A percentile compares a stretch with the other conserved stretches of the same genome.
These are phyloP conservation scores for Parasarocladium wereldwijsianum DNA, from an alignment of 2,329 filamentous ascomycete genomes.

Conservation along the genomic window DNA sequence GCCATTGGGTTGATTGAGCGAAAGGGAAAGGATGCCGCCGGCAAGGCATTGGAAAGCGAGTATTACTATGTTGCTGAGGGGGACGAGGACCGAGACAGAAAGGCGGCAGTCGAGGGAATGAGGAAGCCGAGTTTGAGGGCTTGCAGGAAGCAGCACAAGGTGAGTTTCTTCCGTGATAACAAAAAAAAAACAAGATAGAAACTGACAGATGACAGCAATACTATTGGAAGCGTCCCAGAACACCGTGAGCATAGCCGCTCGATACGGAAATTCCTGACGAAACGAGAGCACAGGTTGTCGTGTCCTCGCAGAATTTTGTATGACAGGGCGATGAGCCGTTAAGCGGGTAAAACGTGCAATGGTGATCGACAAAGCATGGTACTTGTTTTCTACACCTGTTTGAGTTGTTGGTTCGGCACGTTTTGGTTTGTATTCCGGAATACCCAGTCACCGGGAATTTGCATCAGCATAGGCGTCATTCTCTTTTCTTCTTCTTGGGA, in stretches of 20 bases:
- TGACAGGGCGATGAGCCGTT: too few species aligned
- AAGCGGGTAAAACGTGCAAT: too few species aligned
- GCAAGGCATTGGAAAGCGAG: conserved; percentile 85
- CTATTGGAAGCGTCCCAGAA: conserved; percentile 51
- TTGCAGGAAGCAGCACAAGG: conserved; percentile 95
- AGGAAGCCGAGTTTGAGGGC: conserved; percentile 78
- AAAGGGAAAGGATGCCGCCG: conserved; percentile 90
- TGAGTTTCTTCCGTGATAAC: conserved; percentile 30
- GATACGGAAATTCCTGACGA: background rate
- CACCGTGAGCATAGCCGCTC: conserved; percentile 25
- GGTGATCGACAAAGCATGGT: too few species aligned
- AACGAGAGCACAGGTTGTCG: background rate
- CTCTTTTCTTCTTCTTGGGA: background rate
- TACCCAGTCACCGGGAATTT: background rate
- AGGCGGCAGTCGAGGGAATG: conserved; percentile 68
- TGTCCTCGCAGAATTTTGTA: background rate
- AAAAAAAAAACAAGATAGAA: conserved; percentile 6
- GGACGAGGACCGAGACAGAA: conserved; percentile 64
- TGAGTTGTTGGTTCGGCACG: background rate
- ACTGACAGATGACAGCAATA: conserved; percentile 38
- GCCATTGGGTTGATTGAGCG: conserved; percentile 83
- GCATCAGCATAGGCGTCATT: conserved; percentile 4
- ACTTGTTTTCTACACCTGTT: background rate
- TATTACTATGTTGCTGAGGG: conserved; percentile 91
- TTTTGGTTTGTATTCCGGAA: background rate